Percentiles rank a stretch among this genome's conserved stretches.
These are phyloP conservation scores for Cryptococcus hybrid DNA, from an alignment of 1,284 basidiomycete species.

Conservation along the genomic window DNA sequence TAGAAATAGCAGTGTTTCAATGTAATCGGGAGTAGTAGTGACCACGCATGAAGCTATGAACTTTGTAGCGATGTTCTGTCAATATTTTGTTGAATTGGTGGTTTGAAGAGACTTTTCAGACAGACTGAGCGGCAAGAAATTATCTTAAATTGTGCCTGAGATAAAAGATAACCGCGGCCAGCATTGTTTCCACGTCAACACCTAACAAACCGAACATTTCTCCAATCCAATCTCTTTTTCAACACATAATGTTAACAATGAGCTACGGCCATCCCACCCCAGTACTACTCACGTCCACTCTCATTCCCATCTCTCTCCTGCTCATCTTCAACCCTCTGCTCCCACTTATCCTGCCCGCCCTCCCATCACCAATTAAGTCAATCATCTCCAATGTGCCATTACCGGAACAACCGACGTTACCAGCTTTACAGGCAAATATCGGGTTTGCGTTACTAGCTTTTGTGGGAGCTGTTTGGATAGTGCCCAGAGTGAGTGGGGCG, in stretches of 20 bases:
- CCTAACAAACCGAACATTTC: too few relatives aligned
- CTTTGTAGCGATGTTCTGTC: too few relatives aligned
- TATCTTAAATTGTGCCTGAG: too few relatives aligned
- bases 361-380: conserved; percentile 17
- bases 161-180: too few relatives aligned
- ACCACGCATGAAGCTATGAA: too few relatives aligned
- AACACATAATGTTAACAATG: neutral
- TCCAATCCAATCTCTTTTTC: neutral
- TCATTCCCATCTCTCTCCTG: conserved; percentile 36
- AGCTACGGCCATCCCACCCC: conserved; percentile 32
- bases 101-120: neutral
- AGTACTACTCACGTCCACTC: conserved; percentile 28
- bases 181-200: too few relatives aligned
- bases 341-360: conserved; percentile 33
- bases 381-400: neutral
- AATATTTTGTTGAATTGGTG: too few relatives aligned
- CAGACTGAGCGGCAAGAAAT: too few relatives aligned
- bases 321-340: conserved; percentile 42
- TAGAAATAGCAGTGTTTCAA: conserved; percentile 94
- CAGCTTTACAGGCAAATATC: conserved; percentile 58
- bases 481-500: conserved; percentile 69
- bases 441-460: conserved; percentile 80
- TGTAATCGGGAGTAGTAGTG: neutral
- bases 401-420: conserved; percentile 10
- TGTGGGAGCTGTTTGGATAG: conserved; percentile 65